Evolutionary conservation across 352 stramenopile genomes (phyloP), one percentile per base, ranked within the genome.

Genomic region (Phytophthora tubulina): DNA sequence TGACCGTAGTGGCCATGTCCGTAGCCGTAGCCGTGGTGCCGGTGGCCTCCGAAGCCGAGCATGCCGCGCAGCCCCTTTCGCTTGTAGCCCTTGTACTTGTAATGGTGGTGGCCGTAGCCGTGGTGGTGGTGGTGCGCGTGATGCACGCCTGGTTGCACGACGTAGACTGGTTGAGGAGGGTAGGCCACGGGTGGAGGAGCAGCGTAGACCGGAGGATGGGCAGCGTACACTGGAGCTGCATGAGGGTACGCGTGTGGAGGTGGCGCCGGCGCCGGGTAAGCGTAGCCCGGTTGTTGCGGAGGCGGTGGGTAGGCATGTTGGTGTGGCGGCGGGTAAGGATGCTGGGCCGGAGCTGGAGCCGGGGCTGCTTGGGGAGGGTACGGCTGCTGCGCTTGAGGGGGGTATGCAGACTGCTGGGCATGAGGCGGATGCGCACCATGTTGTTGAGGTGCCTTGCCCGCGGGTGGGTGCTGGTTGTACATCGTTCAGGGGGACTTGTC

Each of bases 101-200:
- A 76, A 33, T 75, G 67, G n/a, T 76, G 45, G 8, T 63, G 65
- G 2, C 57, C 55, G 35, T 74, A 61, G 30, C 69, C 69, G 46
- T 72, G 69, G 42, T 76, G 63, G 35, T 59, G 46, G 30, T 69
- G 59, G 60, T 73, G 67, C 14, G 62, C 67, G 3, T 71, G 60
- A 11, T 72, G 63, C 14, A 79, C 68, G 2, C 72, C 72, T 10
- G 72, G 72, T 48, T 79, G 72, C 31, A 72, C 59, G 42, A 79
- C 68, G 50, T 79, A 79, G 31, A 79, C 67, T 9, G 72, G 72
- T 44, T 79, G 72, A 31, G 55, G 55, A 8, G 61, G 61, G 21
- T 77, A 77, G 2, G 58, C 54, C 4, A 58, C 44, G 30, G 59
- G 52, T 9, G 67, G 67, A 21, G 63, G 55, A 3, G 55, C 56